Base-by-base conservation (phyloP, 352 stramenopile species). In the Nothophytophthora sp. region DNA sequence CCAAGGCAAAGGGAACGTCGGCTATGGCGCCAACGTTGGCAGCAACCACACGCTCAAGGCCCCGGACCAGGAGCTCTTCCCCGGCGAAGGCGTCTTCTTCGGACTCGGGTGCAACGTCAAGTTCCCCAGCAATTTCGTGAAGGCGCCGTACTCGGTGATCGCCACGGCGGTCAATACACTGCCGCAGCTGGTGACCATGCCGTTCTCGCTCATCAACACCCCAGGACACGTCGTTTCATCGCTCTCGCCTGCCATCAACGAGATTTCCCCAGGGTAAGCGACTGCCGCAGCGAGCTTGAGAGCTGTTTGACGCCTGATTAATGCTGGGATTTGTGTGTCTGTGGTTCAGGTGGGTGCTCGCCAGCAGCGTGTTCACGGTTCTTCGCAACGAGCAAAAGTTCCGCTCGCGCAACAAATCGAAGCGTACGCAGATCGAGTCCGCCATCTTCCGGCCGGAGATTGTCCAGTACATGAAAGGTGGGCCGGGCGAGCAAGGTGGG, bases 31-130 rank as follows among this genome's bases (percentile, higher is more conserved):
- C 39, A 99, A 99, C 57, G 92, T 99, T 20, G 96, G 96, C 34
- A 98, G 88, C 48, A 99, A 99, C 66, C 96, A 99, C 68, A 99
- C 96, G 35, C 60, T 95, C n/a, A 93, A 92, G 41, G 82, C 81
- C 0, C 85, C 85, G 0, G 85, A 95, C 50, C 85, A 95, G 67
- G 96, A 99, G 67, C 73, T 95, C 2, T 82, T 92, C 33, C 79
- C 83, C 0, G 96, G 96, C 2, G 96, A 99, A 66, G 96, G 96
- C 38, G 61, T 97, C 20, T 99, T 99, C 69, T 99, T 96, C 67
- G 96, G 96, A 0, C 72, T 99, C 7, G 86, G 81, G 8, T 95
- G 76, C 55, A 92, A 92, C 45, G 70, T 99, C 44, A 99, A 98
- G 70, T 98, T 98, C 52, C 96, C 96, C 7, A 93, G 92, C 42